Evolutionary conservation across 345 rosid genomes (phyloP).

Genomic region (Citrus australasica): DNA sequence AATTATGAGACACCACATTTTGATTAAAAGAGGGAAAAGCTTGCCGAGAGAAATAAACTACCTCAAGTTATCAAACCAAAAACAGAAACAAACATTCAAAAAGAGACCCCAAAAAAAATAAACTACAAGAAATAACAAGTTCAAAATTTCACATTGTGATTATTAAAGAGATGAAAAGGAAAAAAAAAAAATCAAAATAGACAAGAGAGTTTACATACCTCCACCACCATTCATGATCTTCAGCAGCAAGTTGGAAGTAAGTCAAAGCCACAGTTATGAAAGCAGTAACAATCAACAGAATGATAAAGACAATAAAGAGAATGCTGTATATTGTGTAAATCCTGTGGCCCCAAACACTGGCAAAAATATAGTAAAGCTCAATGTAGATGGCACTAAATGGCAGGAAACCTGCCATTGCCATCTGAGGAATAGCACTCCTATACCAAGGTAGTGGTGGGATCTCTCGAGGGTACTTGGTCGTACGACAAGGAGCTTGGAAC

Average conservation of each 20-base stretch:
- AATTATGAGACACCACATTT: neutral
- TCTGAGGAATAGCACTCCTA: slow-evolving; percentile 77
- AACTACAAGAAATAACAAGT: neutral
- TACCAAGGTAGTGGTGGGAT: slow-evolving; percentile 86
- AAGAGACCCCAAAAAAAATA: neutral
- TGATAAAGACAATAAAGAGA: slow-evolving; percentile 74
- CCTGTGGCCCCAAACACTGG: slow-evolving; percentile 90
- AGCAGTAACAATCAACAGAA: slow-evolving; percentile 82
- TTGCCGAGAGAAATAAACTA: neutral
- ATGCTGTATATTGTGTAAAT: slow-evolving; percentile 87
- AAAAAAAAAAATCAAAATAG: neutral
- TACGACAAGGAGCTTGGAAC: slow-evolving; percentile 90
- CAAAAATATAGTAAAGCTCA: slow-evolving; percentile 84
- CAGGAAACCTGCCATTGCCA: slow-evolving; percentile 89
- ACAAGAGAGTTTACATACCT: slow-evolving; percentile 39
- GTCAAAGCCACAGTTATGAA: slow-evolving; percentile 89
- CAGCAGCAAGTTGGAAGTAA: slow-evolving; percentile 94
- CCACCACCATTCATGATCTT: slow-evolving; percentile 96
- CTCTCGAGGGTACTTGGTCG: slow-evolving; percentile 84
- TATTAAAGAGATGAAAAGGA: too few species aligned
- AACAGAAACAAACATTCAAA: neutral
- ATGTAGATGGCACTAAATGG: slow-evolving; percentile 86
- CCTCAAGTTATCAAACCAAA: neutral
- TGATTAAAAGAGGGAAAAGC: neutral
- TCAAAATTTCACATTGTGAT: neutral